Evolutionary conservation across 768 basidiomycete species (phyloP).

Genomic region (Tubosaeta sp.): DNA sequence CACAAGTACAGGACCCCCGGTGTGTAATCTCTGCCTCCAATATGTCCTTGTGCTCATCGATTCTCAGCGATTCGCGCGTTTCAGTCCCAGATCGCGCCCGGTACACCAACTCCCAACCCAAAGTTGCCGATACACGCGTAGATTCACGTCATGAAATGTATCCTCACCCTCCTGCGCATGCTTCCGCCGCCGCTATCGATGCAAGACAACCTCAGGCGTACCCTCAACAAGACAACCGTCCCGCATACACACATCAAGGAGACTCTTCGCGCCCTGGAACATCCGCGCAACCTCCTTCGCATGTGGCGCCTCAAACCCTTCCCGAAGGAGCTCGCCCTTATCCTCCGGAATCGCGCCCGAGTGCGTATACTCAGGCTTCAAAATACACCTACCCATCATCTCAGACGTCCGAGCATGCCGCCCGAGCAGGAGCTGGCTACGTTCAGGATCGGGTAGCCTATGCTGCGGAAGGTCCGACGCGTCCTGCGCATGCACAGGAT

Average conservation of each 20-base stretch:
- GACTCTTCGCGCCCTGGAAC: slow-evolving; percentile 20
- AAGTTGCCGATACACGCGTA: slow-evolving; percentile 19
- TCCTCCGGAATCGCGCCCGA: slow-evolving; percentile 15
- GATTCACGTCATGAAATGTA: slow-evolving; percentile 27
- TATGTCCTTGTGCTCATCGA: slow-evolving; percentile 6
- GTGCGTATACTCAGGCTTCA: slow-evolving; percentile 22
- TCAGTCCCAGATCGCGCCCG: slow-evolving; percentile 20
- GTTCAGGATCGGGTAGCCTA: slow-evolving; percentile 18
- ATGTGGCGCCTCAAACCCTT: slow-evolving; percentile 9
- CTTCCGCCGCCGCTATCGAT: slow-evolving; percentile 17
- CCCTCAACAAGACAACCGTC: slow-evolving; percentile 20
- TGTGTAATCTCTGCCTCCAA: slow-evolving; percentile 8
- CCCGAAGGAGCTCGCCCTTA: slow-evolving; percentile 17
- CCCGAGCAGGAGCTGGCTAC: slow-evolving; percentile 14
- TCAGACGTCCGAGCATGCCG: slow-evolving; percentile 12
- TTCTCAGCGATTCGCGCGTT: slow-evolving; percentile 22
- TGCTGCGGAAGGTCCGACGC: slow-evolving; percentile 11
- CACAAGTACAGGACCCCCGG: slow-evolving; percentile 20
- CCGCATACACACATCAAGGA: slow-evolving; percentile 15
- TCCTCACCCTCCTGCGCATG: slow-evolving; percentile 9
- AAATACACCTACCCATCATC: slow-evolving; percentile 21
- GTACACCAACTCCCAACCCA: slow-evolving; percentile 16
- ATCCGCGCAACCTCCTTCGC: slow-evolving; percentile 11
- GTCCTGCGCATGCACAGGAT: slow-evolving; percentile 15
- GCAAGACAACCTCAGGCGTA: slow-evolving; percentile 20